Evolutionary conservation across 768 basidiomycete species (phyloP), one percentile per base, ranked within the genome.

Genomic region (Gautieria morchelliformis): DNA sequence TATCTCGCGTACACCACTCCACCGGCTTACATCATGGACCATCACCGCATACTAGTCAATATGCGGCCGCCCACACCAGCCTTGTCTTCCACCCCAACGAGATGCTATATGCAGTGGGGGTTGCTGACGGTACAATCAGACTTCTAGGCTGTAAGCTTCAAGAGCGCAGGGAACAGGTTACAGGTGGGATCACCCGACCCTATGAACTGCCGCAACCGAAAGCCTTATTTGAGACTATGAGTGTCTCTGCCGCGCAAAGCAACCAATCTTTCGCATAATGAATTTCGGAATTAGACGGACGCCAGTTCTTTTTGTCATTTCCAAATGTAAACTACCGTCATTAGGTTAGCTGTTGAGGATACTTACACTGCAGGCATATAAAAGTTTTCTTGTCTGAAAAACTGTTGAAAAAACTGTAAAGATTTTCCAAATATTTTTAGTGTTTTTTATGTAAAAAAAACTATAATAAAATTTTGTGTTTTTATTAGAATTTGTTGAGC

Each of bases 41-140:
- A 50, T 81, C 82, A n/a, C 68, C 78, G n/a, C 77, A 82, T 48
- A 72, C 72, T 7, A 65, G 75, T 41, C 79, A 81, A 7, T 82
- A 81, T 24, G 72, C 9, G 85, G 75, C 64, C 82, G 84, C 56
- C 82, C 83, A 44, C 73, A 82, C 60, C 72, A 71, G 58, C 83
- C 71, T 92, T 51, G 74, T 78, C 1, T 93, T 93, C 77, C 91
- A 93, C 66, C 90, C 91, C 12, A 76, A 81, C 60, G 88, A 93
- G 68, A 92, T 93, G 91, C 67, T 93, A 61, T 87, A 82, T 63
- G 87, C 81, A 17, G 67, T 84, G 15, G 89, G 89, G 9, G 79
- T 80, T 45, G 78, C 84, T 51, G 89, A 92, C 67, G 89, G 89
- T 15, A 75, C 68, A 11, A 59, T 67, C 17, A 59, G 63, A 20